Percentiles rank a stretch among this genome's conserved stretches.
Conservation (phyloP, 441 rosid species). For the Corymbia citriodora region DNA sequence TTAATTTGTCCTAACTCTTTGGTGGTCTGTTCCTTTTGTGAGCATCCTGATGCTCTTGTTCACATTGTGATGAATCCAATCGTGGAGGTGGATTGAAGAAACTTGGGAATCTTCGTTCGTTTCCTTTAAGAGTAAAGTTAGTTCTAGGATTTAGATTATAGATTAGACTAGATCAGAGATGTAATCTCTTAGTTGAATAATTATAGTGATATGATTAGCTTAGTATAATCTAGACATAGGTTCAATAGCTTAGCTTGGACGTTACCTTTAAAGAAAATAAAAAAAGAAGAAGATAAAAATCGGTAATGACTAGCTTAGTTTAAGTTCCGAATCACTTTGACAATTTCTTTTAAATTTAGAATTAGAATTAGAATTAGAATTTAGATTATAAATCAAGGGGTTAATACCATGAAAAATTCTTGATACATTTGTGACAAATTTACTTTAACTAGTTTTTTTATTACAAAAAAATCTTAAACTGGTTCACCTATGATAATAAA, state of each 20-base stretch:
- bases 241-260: background rate
- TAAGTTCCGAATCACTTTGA: background rate
- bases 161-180: background rate
- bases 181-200: background rate
- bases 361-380: no score
- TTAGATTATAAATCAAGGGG: background rate
- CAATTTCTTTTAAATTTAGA: no score
- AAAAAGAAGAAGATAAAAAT: no score
- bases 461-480: background rate
- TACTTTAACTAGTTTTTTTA: no score
- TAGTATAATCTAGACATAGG: background rate
- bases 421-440: accelerated
- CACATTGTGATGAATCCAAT: background rate
- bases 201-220: background rate
- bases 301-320: background rate
- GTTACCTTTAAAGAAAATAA: no score
- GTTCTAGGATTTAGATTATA: background rate
- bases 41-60: background rate
- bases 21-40: background rate
- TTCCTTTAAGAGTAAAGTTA: background rate
- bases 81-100: background rate
- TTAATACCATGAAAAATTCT: accelerated
- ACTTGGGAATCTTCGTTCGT: background rate
- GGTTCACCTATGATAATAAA: no score
- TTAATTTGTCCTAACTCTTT: no score